Conservation (phyloP, 306 rosid species). For the Citrullus amarus region DNA sequence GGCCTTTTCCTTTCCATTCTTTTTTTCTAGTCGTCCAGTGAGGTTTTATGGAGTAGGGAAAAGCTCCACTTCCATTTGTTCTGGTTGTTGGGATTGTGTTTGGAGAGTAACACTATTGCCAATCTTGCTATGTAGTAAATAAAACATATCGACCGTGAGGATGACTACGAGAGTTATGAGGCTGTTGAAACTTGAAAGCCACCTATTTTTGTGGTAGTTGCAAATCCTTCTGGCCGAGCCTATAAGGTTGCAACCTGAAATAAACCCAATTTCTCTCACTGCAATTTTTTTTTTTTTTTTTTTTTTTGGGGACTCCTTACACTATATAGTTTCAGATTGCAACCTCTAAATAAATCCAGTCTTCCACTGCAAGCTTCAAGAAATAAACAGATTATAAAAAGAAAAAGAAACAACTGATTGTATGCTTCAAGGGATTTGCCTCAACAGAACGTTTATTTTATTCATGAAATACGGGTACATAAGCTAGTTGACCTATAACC, state of each 20-base stretch:
- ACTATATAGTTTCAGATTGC: background rate
- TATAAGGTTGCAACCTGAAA: background rate
- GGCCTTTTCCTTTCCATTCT: background rate
- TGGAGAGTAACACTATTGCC: background rate
- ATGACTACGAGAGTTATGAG: background rate
- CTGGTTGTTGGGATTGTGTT: background rate
- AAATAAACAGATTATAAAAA: background rate
- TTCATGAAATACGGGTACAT: background rate
- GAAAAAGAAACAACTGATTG: background rate
- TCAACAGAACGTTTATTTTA: background rate
- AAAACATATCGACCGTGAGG: background rate
- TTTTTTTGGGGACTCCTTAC: background rate
- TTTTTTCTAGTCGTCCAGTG: background rate
- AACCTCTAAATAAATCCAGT: background rate
- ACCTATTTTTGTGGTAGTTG: background rate
- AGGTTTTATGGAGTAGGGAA: background rate
- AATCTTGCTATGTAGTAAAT: background rate
- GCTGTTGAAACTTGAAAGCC: background rate
- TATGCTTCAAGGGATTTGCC: background rate
- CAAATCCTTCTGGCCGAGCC: background rate
- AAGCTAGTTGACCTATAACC: background rate
- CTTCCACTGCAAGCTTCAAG: background rate
- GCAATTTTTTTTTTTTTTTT: background rate
- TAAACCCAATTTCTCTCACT: background rate
- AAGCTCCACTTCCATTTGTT: background rate